Percentiles rank a stretch among this genome's conserved stretches.
These are phyloP conservation scores for Pythium insidiosum DNA, from an alignment of 352 stramenopile species.

Conservation along the genomic window DNA sequence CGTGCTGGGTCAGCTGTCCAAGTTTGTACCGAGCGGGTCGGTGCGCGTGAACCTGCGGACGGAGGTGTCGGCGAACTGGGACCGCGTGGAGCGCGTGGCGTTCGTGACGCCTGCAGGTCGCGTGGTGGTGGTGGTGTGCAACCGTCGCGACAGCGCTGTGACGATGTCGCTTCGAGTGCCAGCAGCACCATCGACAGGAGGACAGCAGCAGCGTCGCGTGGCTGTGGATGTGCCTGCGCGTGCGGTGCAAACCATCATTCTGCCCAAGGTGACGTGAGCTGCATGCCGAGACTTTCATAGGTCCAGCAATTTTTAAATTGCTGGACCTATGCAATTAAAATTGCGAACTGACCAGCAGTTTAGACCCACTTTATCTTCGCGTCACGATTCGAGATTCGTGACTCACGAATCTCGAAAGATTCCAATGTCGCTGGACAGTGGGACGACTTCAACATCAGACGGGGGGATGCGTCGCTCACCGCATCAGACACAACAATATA, in stretches of 20 bases:
- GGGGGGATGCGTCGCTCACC: no score
- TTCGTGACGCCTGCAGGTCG: conserved; percentile 42
- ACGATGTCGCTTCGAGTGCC: conserved; percentile 7
- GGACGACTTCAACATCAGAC: neutral
- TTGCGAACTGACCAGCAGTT: no score
- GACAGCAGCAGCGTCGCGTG: no score
- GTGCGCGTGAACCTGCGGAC: conserved; percentile 33
- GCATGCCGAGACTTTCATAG: no score
- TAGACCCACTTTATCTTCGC: no score
- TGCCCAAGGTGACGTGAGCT: no score
- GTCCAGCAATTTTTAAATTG: no score
- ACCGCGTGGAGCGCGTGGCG: conserved; percentile 28
- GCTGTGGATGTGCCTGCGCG: conserved; percentile 8
- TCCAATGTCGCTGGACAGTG: neutral
- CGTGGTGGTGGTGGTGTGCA: conserved; percentile 26
- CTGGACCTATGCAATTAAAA: no score
- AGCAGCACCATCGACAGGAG: no score
- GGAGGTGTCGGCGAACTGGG: conserved; percentile 10
- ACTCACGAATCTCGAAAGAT: neutral
- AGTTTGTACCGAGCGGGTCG: conserved; percentile 50
- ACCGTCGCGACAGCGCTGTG: conserved; percentile 15
- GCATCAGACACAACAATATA: no score
- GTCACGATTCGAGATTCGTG: no score
- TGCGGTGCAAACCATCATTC: conserved; percentile 16
- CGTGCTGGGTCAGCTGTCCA: conserved; percentile 61